A percentile compares a stretch with the other conserved stretches of the same genome.
Evolutionary conservation across 176 grass and related monocot genomes (phyloP).

Genomic region (Oryza longistaminata): DNA sequence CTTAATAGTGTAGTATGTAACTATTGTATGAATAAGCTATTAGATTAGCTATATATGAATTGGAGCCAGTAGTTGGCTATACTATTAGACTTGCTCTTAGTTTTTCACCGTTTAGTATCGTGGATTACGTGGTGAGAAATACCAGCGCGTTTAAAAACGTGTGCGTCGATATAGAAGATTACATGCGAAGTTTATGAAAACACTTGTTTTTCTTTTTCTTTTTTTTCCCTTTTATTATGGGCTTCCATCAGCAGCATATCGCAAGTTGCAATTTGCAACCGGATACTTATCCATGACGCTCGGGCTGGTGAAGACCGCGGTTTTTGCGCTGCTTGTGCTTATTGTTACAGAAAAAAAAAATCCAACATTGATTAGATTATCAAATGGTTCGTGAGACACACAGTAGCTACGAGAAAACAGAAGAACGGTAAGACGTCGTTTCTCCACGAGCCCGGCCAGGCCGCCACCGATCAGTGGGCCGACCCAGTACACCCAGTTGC

Average conservation of each 20-base stretch:
- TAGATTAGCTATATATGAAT: no score
- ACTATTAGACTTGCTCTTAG: no score
- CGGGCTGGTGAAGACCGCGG: background rate
- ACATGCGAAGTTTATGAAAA: background rate
- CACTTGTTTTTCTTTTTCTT: background rate
- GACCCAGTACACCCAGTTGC: slow-evolving; percentile 96
- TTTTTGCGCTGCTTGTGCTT: background rate
- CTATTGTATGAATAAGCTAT: no score
- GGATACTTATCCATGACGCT: background rate
- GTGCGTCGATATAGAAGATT: no score
- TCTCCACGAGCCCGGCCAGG: slow-evolving; percentile 56
- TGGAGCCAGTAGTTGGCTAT: no score
- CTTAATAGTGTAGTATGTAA: no score
- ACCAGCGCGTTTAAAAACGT: background rate
- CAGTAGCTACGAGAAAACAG: no score
- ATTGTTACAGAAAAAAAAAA: no score
- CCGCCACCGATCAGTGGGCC: slow-evolving; percentile 82
- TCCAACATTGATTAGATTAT: no score
- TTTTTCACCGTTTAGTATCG: background rate
- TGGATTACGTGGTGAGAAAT: background rate
- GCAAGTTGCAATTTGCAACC: background rate
- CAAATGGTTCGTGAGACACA: no score
- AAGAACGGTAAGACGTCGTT: no score
- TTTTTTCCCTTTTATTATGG: background rate
- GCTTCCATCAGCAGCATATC: background rate